Evolutionary conservation across 495 filamentous ascomycete species (phyloP).

Genomic region (Lasiosphaeria miniovina): DNA sequence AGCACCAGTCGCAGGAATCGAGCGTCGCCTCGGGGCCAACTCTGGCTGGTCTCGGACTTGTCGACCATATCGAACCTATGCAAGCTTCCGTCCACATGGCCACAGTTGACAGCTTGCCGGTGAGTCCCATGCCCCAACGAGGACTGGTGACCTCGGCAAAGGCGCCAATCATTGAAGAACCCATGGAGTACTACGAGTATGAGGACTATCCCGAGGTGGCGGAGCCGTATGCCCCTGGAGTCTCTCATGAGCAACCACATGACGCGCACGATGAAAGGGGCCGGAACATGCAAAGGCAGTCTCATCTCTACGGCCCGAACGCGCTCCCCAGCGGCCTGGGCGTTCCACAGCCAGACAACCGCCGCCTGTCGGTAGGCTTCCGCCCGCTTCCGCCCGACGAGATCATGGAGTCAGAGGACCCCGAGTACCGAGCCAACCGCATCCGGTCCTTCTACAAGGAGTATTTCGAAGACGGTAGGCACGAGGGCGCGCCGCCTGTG

Average conservation of each 20-base stretch:
- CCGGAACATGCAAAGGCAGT: slow-evolving; percentile 34
- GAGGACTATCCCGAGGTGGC: slow-evolving; percentile 15
- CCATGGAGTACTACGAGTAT: slow-evolving; percentile 28
- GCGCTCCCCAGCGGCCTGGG: slow-evolving; percentile 42
- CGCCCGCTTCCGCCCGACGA: slow-evolving; percentile 87
- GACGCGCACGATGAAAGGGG: slow-evolving; percentile 29
- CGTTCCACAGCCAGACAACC: slow-evolving; percentile 61
- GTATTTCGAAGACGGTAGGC: slow-evolving; percentile 89
- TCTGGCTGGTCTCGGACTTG: slow-evolving; percentile 22
- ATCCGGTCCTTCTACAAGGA: slow-evolving; percentile 99
- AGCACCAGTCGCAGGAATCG: slow-evolving; percentile 18
- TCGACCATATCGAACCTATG: slow-evolving; percentile 15
- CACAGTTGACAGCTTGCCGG: slow-evolving; percentile 9
- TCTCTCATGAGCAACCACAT: slow-evolving; percentile 9
- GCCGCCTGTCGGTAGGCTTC: slow-evolving; percentile 80
- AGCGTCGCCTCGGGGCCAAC: slow-evolving; percentile 15
- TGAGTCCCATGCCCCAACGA: slow-evolving; percentile 11
- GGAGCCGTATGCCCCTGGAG: slow-evolving; percentile 3
- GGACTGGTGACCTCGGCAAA: slow-evolving; percentile 6
- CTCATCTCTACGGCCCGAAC: slow-evolving; percentile 34
- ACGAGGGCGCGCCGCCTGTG: slow-evolving; percentile 38
- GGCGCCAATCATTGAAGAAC: slow-evolving; percentile 26
- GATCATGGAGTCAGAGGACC: slow-evolving; percentile 68
- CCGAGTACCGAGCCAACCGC: slow-evolving; percentile 90
- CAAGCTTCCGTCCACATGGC: slow-evolving; percentile 23